Evolutionary conservation across 2,329 filamentous ascomycete genomes (phyloP).

Genomic region (Knoxdaviesia proteae): DNA sequence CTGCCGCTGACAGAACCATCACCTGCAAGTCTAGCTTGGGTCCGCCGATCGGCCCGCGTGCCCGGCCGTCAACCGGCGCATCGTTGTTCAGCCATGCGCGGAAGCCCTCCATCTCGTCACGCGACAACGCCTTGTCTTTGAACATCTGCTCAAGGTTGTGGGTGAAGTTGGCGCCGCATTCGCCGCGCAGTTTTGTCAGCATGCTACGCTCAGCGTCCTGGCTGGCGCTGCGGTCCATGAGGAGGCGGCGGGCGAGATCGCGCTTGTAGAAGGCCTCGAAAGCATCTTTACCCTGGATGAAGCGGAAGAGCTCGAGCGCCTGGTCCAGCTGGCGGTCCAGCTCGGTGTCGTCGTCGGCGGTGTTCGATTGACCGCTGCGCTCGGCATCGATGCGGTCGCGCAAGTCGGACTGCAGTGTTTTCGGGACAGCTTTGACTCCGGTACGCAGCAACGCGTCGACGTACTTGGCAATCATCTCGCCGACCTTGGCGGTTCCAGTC

Average conservation of each 20-base stretch:
- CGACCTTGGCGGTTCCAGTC: constrained; percentile 78
- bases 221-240: constrained; percentile 84
- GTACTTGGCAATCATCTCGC: constrained; percentile 97
- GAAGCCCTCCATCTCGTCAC: constrained; percentile 84
- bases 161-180: constrained; percentile 86
- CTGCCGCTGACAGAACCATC: constrained; percentile 72
- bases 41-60: neutral
- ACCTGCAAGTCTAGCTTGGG: constrained; percentile 37
- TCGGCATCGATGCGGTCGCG: constrained; percentile 36
- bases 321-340: constrained; percentile 83
- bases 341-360: constrained; percentile 76
- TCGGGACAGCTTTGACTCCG: constrained; percentile 65
- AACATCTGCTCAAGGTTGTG: constrained; percentile 99
- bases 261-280: constrained; percentile 99
- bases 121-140: constrained; percentile 84
- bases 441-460: constrained; percentile 76
- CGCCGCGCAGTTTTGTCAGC: constrained; percentile 74
- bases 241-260: constrained; percentile 68
- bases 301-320: constrained; percentile 83
- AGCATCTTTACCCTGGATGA: constrained; percentile 90
- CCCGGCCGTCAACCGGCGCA: constrained; percentile 29
- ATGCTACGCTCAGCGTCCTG: constrained; percentile 92
- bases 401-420: constrained; percentile 40
- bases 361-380: constrained; percentile 41
- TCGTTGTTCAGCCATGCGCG: constrained; percentile 33